Base-by-base conservation (phyloP, 305 asterid species). In the Striga hermonthica region DNA sequence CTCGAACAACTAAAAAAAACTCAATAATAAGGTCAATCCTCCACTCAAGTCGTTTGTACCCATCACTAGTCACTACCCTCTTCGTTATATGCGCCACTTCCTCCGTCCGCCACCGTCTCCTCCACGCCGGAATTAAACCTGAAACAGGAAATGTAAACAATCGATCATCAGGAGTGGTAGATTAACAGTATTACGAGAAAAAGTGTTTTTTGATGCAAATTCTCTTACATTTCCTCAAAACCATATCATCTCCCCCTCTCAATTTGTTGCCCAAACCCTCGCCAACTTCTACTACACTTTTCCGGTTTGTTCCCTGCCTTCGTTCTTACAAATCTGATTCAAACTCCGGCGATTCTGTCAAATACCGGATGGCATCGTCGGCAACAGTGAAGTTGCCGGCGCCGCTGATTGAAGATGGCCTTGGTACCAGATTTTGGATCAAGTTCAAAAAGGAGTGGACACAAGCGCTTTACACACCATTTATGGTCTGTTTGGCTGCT, bases 401-500 rank as follows among this genome's bases (percentile, higher is more conserved):
- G 67, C 50, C 70, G 54, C 44, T 47, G 68, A 68, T 77, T 12
- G 91, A 85, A 37, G 91, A 81, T 14, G 85, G 94, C 60, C 37
- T 88, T 57, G 95, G 90, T 31, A 67, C 77, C 54, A 80, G 81
- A 74, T 88, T 84, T 15, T 88, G 97, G 99, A 71, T 70, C 81
- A 93, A 86, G 79, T 83, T 16, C 72, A 71, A 11, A 31, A 80
- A 72, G 66, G 92, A 81, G 72, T 69, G 84, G 76, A 83, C 85
- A 5, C 82, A 79, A 38, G 85, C 92, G 61, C 31, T 86, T 57
- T 88, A 80, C 73, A 80, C 95, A 60, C 99, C 99, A 0, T 90
- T 93, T 56, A 77, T 93, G 48, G 83, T 93, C 64, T 64, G 69
- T 71, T 74, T 93, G 87, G 96, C 95, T 16, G 81, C 97, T 55